phyloP scores from a whole-genome alignment of 306 rosid species.

The Delonix regia region DNA sequence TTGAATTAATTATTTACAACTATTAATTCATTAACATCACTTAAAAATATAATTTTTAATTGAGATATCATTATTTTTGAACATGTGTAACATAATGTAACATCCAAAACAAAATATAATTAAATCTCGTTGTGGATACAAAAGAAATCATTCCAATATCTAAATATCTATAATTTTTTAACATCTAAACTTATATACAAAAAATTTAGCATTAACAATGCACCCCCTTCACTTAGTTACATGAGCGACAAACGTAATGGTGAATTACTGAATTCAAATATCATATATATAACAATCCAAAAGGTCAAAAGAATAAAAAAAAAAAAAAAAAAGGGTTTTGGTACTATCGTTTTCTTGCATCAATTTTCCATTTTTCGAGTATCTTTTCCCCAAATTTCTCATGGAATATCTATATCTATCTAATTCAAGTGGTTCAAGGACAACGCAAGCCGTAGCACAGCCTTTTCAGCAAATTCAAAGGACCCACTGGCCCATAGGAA shows the following conservation, averaged over 20 bases:
- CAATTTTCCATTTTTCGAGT: background rate
- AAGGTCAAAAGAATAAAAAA: background rate
- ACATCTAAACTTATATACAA: too few species aligned
- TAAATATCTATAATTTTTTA: too few species aligned
- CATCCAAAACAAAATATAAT: too few species aligned
- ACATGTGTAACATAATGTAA: too few species aligned
- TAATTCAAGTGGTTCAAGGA: constrained; percentile 48
- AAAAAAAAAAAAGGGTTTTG: background rate
- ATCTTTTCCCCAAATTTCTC: background rate
- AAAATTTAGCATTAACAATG: too few species aligned
- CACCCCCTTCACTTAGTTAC: too few species aligned
- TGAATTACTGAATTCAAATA: background rate
- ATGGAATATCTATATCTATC: constrained; percentile 37
- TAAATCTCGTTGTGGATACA: too few species aligned
- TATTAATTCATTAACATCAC: too few species aligned
- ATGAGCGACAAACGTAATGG: background rate
- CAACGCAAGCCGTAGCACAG: constrained; percentile 53
- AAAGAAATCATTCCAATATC: too few species aligned
- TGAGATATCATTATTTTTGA: too few species aligned
- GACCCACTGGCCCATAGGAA: constrained; percentile 89
- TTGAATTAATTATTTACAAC: too few species aligned
- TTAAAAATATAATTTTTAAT: too few species aligned
- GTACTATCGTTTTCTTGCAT: background rate
- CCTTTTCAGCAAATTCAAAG: constrained; percentile 58
- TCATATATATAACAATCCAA: background rate